phyloP scores from a whole-genome alignment of 345 rosid genomes.

The Ceriops tagal region DNA sequence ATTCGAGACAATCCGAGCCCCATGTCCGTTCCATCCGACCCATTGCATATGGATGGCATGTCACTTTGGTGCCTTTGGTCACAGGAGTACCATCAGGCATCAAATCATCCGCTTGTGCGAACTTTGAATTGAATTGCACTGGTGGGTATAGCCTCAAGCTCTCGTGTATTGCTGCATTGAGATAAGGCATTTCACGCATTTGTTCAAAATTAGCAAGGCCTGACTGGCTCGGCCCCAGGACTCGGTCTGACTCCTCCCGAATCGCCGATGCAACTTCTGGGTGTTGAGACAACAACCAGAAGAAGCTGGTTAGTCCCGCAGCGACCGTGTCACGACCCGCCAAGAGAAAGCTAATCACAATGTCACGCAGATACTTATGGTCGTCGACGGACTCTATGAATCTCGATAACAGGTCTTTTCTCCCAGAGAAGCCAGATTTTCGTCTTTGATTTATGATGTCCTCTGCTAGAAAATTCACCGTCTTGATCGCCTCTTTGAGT shows the following conservation, averaged over 20 bases:
- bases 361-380: neutral
- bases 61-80: slow-evolving; percentile 44
- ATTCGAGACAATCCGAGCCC: slow-evolving; percentile 50
- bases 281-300: slow-evolving; percentile 42
- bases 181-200: slow-evolving; percentile 49
- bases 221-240: slow-evolving; percentile 9
- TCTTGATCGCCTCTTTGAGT: neutral
- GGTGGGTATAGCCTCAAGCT: slow-evolving; percentile 70
- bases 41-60: slow-evolving; percentile 62
- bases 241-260: slow-evolving; percentile 21
- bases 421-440: neutral
- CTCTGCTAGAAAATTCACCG: neutral
- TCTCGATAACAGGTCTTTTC: neutral
- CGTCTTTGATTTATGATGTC: neutral
- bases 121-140: slow-evolving; percentile 74
- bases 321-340: slow-evolving; percentile 62
- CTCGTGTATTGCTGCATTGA: slow-evolving; percentile 56
- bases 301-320: slow-evolving; percentile 47
- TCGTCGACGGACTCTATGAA: neutral
- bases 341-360: slow-evolving; percentile 35
- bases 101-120: slow-evolving; percentile 51
- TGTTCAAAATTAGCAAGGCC: slow-evolving; percentile 32
- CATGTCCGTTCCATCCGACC: slow-evolving; percentile 56
- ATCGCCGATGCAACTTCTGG: slow-evolving; percentile 41
- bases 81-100: slow-evolving; percentile 53